Evolutionary conservation across 768 basidiomycete genomes (phyloP).

Genomic region (Naganishia vaughanmartiniae): DNA sequence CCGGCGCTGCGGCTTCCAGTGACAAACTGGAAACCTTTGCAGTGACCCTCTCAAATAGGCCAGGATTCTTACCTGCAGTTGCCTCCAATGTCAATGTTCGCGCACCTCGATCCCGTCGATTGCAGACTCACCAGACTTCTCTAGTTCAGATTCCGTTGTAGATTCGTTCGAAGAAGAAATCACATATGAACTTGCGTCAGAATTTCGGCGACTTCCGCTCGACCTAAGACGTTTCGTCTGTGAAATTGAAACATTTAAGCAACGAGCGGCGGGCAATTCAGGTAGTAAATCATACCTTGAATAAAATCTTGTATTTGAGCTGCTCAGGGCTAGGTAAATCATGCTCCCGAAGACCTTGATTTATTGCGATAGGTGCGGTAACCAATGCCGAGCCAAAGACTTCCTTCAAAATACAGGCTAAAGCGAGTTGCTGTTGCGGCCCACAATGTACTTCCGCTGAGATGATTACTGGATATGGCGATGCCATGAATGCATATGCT

Average conservation of each 20-base stretch:
- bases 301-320: constrained; percentile 70
- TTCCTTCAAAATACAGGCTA: constrained; percentile 70
- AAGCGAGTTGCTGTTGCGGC: constrained; percentile 70
- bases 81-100: background rate
- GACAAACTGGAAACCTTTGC: constrained; percentile 19
- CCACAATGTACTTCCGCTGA: constrained; percentile 89
- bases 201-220: background rate
- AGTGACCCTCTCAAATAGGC: constrained; percentile 25
- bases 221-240: constrained; percentile 25
- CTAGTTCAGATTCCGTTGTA: constrained; percentile 24
- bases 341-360: constrained; percentile 43
- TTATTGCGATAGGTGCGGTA: constrained; percentile 53
- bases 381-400: constrained; percentile 63
- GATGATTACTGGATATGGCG: constrained; percentile 87
- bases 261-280: background rate
- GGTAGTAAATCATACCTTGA: constrained; percentile 64
- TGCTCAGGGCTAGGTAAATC: constrained; percentile 83
- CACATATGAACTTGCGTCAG: background rate
- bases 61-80: background rate
- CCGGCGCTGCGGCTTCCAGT: background rate
- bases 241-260: background rate
- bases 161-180: constrained; percentile 24
- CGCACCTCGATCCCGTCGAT: background rate
- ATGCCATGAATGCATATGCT: constrained; percentile 85
- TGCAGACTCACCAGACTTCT: constrained; percentile 3